Percentiles rank a stretch among this genome's conserved stretches.
phyloP scores from a whole-genome alignment of 352 stramenopile genomes.

The Pythium sukuiense region DNA sequence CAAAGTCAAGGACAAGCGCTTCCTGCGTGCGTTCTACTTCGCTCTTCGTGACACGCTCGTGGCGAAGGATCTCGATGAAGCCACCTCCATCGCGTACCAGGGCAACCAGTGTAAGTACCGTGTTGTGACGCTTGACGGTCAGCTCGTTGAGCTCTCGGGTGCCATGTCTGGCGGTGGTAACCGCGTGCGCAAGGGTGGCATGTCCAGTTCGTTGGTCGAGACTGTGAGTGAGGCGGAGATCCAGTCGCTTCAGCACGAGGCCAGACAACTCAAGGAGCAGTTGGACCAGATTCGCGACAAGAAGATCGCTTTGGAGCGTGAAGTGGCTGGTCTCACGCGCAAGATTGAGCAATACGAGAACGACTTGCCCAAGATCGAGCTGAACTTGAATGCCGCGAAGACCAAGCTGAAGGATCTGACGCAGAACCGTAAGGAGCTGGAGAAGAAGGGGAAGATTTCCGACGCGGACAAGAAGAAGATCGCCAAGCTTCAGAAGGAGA shows the following conservation, averaged over 20 bases:
- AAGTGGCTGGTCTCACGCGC: slow-evolving; percentile 83
- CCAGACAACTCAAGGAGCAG: slow-evolving; percentile 46
- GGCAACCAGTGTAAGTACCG: slow-evolving; percentile 93
- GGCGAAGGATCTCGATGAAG: slow-evolving; percentile 93
- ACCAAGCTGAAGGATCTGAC: slow-evolving; percentile 62
- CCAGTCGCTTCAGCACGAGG: slow-evolving; percentile 54
- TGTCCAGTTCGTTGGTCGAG: slow-evolving; percentile 76
- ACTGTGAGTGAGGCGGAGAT: slow-evolving; percentile 67
- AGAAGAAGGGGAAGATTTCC: slow-evolving; percentile 88
- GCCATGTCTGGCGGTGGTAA: slow-evolving; percentile 99
- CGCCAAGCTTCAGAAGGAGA: slow-evolving; percentile 75
- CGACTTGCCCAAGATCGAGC: slow-evolving; percentile 88
- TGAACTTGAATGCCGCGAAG: slow-evolving; percentile 76
- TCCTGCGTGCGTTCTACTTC: slow-evolving; percentile 95
- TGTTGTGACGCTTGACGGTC: slow-evolving; percentile 97
- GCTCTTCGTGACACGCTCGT: slow-evolving; percentile 98
- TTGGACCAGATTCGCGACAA: slow-evolving; percentile 61
- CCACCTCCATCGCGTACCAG: slow-evolving; percentile 88
- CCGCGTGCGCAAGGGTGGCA: slow-evolving; percentile 90
- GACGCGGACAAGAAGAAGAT: slow-evolving; percentile 87
- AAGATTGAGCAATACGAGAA: slow-evolving; percentile 89
- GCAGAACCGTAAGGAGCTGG: slow-evolving; percentile 66
- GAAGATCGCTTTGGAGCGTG: slow-evolving; percentile 76
- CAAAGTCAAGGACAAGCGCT: slow-evolving; percentile 85
- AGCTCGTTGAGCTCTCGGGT: slow-evolving; percentile 98